phyloP scores from a whole-genome alignment of 2,329 filamentous ascomycete genomes.

The Trichoderma simmonsii region DNA sequence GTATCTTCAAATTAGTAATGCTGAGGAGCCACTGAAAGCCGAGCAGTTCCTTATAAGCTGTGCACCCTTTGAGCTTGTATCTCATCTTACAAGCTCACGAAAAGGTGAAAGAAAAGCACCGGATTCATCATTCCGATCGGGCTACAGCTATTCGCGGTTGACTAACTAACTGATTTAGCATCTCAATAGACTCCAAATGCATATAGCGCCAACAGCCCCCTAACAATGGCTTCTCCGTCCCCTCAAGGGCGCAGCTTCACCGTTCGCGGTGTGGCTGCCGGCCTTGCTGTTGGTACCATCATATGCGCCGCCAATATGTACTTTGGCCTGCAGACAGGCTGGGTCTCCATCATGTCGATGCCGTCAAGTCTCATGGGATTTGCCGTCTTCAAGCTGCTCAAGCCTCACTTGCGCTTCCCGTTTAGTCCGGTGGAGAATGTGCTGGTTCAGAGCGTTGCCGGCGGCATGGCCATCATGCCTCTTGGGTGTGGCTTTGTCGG shows the following conservation, averaged over 20 bases:
- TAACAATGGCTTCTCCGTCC: slow-evolving; percentile 23
- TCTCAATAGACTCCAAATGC: neutral
- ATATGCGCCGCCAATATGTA: slow-evolving; percentile 99
- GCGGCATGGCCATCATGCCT: slow-evolving; percentile 94
- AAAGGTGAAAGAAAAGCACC: neutral
- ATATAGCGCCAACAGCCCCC: neutral
- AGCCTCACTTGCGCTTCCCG: slow-evolving; percentile 73
- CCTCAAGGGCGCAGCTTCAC: slow-evolving; percentile 71
- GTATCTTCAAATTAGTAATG: neutral
- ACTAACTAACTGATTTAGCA: neutral
- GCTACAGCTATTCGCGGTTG: neutral
- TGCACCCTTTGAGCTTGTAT: neutral
- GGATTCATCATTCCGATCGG: neutral
- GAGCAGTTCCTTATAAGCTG: neutral
- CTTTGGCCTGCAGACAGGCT: slow-evolving; percentile 86
- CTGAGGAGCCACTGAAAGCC: neutral
- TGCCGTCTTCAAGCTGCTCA: slow-evolving; percentile 81
- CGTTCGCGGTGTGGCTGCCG: slow-evolving; percentile 71
- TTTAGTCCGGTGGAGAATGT: slow-evolving; percentile 84
- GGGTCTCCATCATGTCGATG: slow-evolving; percentile 87
- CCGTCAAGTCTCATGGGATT: slow-evolving; percentile 92
- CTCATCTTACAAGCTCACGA: neutral
- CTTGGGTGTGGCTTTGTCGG: slow-evolving; percentile 94
- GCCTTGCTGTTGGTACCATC: slow-evolving; percentile 78
- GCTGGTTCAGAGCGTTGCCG: slow-evolving; percentile 91